Base-by-base conservation (phyloP, 192 early-diverging fungal species). In the Gryganskiella cystojenkinii region DNA sequence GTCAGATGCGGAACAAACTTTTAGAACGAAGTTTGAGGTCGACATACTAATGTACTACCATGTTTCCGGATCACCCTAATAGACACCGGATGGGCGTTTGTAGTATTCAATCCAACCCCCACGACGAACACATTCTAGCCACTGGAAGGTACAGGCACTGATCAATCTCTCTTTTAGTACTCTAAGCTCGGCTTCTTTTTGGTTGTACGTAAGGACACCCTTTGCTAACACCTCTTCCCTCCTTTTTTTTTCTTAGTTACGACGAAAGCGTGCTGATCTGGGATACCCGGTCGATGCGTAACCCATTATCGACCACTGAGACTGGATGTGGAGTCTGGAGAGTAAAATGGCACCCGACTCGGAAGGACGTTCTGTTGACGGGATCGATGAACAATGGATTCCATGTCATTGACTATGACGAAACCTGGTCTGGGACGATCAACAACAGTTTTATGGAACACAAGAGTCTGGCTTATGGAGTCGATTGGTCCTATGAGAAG, bases 341-440 rank as follows among this genome's bases (percentile, higher is more conserved):
- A 25, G 73, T 99, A 40, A 94, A 94, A 82, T 99, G 96, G 95
- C 95, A 98, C 68, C 97, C 97, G 1, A 84, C 80, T 0, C 79
- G 85, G 9, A 70, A 85, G 2, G 72, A 84, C 33, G 54, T 64
- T 19, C 71, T 99, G 33, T 66, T 97, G 17, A 90, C 94, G 11
- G 96, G 92, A 7, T 91, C 89, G 28, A 99, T 99, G 97, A 92
- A 98, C 78, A 89, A 89, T 55, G 97, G 97, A 20, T 93, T 94
- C 59, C 93, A 94, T 80, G 85, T 97, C 9, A 74, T 95, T 3
- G 73, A 91, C 27, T 78, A 90, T 22, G 80, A 83, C 20, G 64
- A 20, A 7, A 43, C 47, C 9, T 79, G 58, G 75, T 54, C 56
- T 27, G 62, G 53, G 20, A 60, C 31, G 7, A 72, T 58, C 22